Base-by-base conservation (phyloP, 2,329 filamentous ascomycete species). In the Paraconiothyrium brasiliense region DNA sequence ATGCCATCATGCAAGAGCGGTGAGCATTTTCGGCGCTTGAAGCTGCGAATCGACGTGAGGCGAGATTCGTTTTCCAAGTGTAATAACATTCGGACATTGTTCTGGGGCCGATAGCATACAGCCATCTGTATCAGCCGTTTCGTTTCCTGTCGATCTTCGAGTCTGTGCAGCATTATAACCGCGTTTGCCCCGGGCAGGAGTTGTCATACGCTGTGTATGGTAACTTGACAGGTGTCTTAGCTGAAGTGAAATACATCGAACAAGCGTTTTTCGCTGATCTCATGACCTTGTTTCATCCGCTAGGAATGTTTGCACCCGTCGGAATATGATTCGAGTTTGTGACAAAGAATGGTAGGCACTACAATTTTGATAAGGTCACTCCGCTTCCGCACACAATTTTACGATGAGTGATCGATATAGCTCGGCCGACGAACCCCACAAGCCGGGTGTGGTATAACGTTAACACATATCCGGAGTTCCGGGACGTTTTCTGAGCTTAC, bases 341-440 rank as follows among this genome's bases (percentile, higher is more conserved):
- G 41, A 48, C 54, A 56, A 56, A 56, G 48, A 48, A 6, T 24
- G 32, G 54, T 27, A 22, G 13, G 13, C 27, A 3, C 2, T 37
- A 22, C 10, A 5, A 24, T 16, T 16, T 14, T 16, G 3, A 4
- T 47, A 11, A 22, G 6, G 24, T 22, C n/a, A 11, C 52, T 9
- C n/a, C 27, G 41, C 16, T 27, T 22, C 7, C 9, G 13, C 30
- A 10, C 22, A 32, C 24, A 30, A 37, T 11, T 35, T 27, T 24
- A 27, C 43, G 30, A 56, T 47, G 43, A 56, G 54, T 56, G 54
- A 56, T 56, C 54, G 52, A 56, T 47, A 22, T 39, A 27, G 32
- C n/a, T 4, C 20, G 41, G 1, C n/a, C 43, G 30, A 20, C 37
- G 32, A 34, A 24, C 16, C 27, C 39, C 16, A 20, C 27, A 30